Percentiles rank a stretch among this genome's conserved stretches.
These are phyloP conservation scores for Aspergillus spinulosporus DNA, from an alignment of 2,329 filamentous ascomycete genomes.

Conservation along the genomic window DNA sequence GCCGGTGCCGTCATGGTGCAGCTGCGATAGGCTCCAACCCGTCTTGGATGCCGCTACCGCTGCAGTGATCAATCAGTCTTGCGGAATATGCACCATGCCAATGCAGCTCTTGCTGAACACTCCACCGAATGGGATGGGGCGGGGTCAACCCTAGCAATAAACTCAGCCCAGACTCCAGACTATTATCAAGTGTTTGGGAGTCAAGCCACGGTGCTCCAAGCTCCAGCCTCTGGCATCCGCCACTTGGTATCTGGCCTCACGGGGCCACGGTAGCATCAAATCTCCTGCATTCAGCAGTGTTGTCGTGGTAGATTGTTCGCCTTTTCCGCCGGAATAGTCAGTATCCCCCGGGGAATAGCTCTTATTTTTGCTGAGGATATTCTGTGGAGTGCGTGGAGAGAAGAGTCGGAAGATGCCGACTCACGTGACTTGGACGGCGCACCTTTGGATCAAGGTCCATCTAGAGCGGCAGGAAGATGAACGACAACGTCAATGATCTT, in stretches of 20 bases:
- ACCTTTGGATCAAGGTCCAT: neutral
- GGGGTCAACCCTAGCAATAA: neutral
- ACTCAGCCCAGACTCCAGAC: neutral
- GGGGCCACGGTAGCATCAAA: neutral
- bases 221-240: neutral
- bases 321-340: neutral
- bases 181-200: neutral
- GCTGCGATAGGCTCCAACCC: neutral
- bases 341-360: neutral
- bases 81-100: neutral
- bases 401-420: neutral
- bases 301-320: neutral
- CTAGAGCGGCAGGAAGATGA: neutral
- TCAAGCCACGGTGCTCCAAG: neutral
- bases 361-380: neutral
- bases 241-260: too few species aligned
- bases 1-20: conserved; percentile 6
- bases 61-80: neutral
- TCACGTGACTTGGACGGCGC: neutral
- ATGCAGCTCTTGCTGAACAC: neutral
- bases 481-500: neutral
- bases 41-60: neutral
- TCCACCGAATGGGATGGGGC: conserved; percentile 4
- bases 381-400: neutral
- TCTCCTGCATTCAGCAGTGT: too few species aligned